phyloP scores from a whole-genome alignment of 2,329 filamentous ascomycete genomes.

The Fusarium lateritium region DNA sequence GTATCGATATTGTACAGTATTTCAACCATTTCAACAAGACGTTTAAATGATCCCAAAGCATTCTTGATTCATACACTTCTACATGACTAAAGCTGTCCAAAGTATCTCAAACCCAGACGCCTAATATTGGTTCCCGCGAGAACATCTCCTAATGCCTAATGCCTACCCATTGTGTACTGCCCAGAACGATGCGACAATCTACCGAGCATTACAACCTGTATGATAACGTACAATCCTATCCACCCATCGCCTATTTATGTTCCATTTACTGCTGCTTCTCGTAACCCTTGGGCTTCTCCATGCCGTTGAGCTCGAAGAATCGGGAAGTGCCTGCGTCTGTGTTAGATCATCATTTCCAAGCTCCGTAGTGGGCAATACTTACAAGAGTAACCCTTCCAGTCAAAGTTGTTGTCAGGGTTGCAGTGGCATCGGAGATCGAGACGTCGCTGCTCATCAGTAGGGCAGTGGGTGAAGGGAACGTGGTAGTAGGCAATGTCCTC shows the following conservation, averaged over 20 bases:
- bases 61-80: slow-evolving; percentile 48
- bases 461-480: slow-evolving; percentile 97
- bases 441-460: slow-evolving; percentile 87
- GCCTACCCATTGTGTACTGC: slow-evolving; percentile 40
- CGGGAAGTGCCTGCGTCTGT: slow-evolving; percentile 72
- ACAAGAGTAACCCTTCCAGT: slow-evolving; percentile 99
- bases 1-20: slow-evolving; percentile 50
- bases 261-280: slow-evolving; percentile 73
- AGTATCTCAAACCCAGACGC: slow-evolving; percentile 50
- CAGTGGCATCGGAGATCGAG: slow-evolving; percentile 92
- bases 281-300: slow-evolving; percentile 88
- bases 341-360: slow-evolving; percentile 21
- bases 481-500: slow-evolving; percentile 99
- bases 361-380: slow-evolving; percentile 56
- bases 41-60: slow-evolving; percentile 41
- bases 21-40: slow-evolving; percentile 33
- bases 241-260: slow-evolving; percentile 3
- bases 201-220: slow-evolving; percentile 45
- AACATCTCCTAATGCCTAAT: slow-evolving; percentile 41
- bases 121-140: slow-evolving; percentile 44
- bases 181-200: slow-evolving; percentile 40
- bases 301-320: slow-evolving; percentile 86
- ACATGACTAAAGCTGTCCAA: slow-evolving; percentile 50
- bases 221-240: slow-evolving; percentile 43
- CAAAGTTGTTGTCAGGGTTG: slow-evolving; percentile 97